A percentile compares a stretch with the other conserved stretches of the same genome.
Evolutionary conservation across 2,329 filamentous ascomycete species (phyloP).

Genomic region (Pyrenophora seminiperda): DNA sequence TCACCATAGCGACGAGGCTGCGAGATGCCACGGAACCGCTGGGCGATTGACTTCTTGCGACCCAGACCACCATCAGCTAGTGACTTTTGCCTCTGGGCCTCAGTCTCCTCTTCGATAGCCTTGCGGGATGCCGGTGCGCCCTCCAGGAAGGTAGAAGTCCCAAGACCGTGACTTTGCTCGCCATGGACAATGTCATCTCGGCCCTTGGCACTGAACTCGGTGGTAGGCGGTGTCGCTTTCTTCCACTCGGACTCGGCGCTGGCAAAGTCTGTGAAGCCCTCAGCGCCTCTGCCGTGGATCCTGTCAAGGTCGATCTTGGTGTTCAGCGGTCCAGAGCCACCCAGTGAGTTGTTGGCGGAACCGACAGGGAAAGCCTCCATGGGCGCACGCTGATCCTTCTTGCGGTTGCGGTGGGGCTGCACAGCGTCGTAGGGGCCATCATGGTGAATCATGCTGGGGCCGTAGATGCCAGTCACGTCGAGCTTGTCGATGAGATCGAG

Average conservation of each 20-base stretch:
- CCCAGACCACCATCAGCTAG: conserved; percentile 61
- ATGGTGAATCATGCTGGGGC: conserved; percentile 92
- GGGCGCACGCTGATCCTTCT: conserved; percentile 79
- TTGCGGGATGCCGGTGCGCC: conserved; percentile 84
- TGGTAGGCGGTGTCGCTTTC: conserved; percentile 38
- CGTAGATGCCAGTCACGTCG: conserved; percentile 94
- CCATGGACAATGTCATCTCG: conserved; percentile 75
- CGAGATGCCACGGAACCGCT: conserved; percentile 85
- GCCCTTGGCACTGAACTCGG: conserved; percentile 49
- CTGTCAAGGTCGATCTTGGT: conserved; percentile 79
- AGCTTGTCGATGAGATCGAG: conserved; percentile 95
- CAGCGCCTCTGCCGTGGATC: conserved; percentile 85
- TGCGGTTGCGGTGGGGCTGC: conserved; percentile 90
- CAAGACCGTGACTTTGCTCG: conserved; percentile 79
- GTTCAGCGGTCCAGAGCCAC: conserved; percentile 84
- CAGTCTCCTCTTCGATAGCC: conserved; percentile 76
- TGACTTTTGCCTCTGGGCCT: conserved; percentile 54
- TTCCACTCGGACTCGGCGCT: conserved; percentile 46
- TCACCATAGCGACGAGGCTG: conserved; percentile 65
- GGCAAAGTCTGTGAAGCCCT: conserved; percentile 82
- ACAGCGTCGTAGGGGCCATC: conserved; percentile 97
- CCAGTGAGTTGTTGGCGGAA: conserved; percentile 89
- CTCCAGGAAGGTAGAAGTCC: conserved; percentile 94
- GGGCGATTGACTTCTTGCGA: conserved; percentile 92
- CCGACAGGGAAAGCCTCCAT: conserved; percentile 96